Conservation (phyloP, 306 rosid genomes). For the Lithocarpus polystachyus region DNA sequence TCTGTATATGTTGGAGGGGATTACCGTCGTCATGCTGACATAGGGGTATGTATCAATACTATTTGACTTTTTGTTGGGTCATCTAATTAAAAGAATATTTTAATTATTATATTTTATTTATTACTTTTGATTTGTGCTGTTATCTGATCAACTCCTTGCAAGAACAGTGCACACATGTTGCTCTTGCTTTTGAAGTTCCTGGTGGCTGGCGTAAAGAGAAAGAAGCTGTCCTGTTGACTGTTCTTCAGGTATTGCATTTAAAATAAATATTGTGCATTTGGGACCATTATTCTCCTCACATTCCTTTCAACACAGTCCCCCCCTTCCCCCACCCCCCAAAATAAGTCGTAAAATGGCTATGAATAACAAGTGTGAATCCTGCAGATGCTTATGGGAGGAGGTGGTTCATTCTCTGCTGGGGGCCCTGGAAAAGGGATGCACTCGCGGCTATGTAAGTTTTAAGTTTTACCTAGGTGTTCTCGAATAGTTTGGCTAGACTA, state of each 20-base stretch:
- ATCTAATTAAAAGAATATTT: neutral
- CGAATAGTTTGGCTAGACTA: constrained; percentile 5
- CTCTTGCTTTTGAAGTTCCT: constrained; percentile 96
- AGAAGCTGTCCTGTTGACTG: constrained; percentile 84
- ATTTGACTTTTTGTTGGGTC: neutral
- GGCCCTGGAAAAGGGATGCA: constrained; percentile 99
- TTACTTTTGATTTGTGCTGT: neutral
- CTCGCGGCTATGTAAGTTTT: constrained; percentile 89
- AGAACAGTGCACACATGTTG: constrained; percentile 75
- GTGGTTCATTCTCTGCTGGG: constrained; percentile 94
- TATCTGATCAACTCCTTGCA: constrained; percentile 20
- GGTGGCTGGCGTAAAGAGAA: constrained; percentile 95
- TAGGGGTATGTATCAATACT: constrained; percentile 50
- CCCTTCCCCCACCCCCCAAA: neutral
- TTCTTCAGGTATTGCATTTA: constrained; percentile 69
- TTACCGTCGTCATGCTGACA: constrained; percentile 76
- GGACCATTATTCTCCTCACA: neutral
- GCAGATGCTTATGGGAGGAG: constrained; percentile 97
- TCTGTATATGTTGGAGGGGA: constrained; percentile 93
- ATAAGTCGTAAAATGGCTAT: neutral
- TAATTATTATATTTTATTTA: neutral
- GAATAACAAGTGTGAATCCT: constrained; percentile 23
- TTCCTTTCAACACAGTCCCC: neutral
- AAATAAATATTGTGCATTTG: constrained; percentile 10
- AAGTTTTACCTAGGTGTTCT: constrained; percentile 33